Percentiles rank a stretch among this genome's conserved stretches.
These are phyloP conservation scores for Helotiales sp. DNA, from an alignment of 2,329 filamentous ascomycete species.

Conservation along the genomic window DNA sequence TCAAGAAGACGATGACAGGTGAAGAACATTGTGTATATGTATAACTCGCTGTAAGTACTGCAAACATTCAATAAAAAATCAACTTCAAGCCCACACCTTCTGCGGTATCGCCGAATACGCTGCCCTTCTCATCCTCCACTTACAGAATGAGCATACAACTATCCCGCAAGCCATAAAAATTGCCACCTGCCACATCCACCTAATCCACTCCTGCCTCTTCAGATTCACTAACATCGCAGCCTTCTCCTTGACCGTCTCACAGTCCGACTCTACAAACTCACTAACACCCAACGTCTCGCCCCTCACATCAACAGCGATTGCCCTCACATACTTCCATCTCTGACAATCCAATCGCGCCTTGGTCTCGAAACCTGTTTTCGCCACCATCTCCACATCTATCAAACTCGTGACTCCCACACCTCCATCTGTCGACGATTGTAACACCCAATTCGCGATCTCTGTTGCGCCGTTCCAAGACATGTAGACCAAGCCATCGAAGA, in stretches of 20 bases:
- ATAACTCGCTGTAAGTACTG: not conserved
- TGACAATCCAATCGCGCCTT: not conserved
- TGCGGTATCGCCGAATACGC: not conserved
- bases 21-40: not conserved
- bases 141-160: not conserved
- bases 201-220: not conserved
- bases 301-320: not conserved
- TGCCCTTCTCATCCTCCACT: not conserved
- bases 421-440: too few relatives aligned
- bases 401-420: too few relatives aligned
- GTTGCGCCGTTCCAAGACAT: constrained; percentile 55
- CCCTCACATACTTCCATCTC: not conserved
- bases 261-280: not conserved
- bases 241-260: not conserved
- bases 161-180: not conserved
- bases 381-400: not conserved
- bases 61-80: not conserved
- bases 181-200: not conserved
- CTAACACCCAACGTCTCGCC: not conserved
- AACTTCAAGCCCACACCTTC: not conserved
- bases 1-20: not conserved
- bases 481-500: constrained; percentile 35
- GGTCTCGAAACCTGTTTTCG: not conserved
- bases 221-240: not conserved
- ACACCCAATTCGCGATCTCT: constrained; percentile 44